Conservation (phyloP, 257 asterid species). For the Linderniella brevidens region DNA sequence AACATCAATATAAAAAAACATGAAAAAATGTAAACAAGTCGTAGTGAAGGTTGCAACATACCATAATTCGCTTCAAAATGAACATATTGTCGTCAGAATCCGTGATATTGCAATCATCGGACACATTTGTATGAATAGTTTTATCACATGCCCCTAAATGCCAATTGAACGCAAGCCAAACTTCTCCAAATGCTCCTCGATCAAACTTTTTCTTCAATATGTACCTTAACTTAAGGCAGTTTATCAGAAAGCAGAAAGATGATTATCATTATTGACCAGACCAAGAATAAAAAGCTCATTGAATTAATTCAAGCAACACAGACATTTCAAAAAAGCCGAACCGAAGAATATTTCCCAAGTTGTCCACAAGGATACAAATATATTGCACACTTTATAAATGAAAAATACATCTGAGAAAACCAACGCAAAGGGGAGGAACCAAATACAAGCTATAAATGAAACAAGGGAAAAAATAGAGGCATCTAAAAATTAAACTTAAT, state of each 20-base stretch:
- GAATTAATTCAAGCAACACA: too few relatives aligned
- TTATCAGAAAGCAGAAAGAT: neutral
- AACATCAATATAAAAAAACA: conserved; percentile 2
- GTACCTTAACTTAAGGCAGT: conserved; percentile 31
- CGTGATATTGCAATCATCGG: conserved; percentile 30
- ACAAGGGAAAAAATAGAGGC: too few relatives aligned
- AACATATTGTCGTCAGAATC: conserved; percentile 39
- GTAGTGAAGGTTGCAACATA: conserved; percentile 14
- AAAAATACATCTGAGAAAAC: too few relatives aligned
- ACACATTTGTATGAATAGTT: conserved; percentile 14
- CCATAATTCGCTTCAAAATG: conserved; percentile 97
- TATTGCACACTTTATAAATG: too few relatives aligned
- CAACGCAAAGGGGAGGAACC: too few relatives aligned
- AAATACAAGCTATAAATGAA: too few relatives aligned
- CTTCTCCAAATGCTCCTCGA: conserved; percentile 98
- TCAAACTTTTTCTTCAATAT: conserved; percentile 84
- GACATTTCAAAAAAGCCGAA: too few relatives aligned
- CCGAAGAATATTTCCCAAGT: too few relatives aligned
- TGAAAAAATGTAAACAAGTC: conserved; percentile 7
- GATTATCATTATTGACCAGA: too few relatives aligned
- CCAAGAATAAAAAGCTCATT: too few relatives aligned
- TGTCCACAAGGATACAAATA: too few relatives aligned
- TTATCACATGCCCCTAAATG: conserved; percentile 34
- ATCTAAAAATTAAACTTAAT: too few relatives aligned
- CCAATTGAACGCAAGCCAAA: conserved; percentile 98